These are phyloP conservation scores for Tulasnella sp. DNA, from an alignment of 768 basidiomycete genomes.

Conservation along the genomic window DNA sequence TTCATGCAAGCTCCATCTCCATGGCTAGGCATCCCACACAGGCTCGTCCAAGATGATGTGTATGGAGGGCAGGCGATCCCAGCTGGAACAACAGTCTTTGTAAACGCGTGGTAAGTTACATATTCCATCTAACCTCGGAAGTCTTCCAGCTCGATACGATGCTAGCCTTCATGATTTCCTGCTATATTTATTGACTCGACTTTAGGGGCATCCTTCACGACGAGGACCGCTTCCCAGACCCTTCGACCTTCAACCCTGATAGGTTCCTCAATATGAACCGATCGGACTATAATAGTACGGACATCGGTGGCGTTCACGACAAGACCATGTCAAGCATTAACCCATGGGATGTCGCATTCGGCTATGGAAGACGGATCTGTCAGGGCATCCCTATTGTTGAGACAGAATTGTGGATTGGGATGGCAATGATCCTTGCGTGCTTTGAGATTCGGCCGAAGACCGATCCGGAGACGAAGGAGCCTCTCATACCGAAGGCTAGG, in stretches of 20 bases:
- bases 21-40: conserved; percentile 1
- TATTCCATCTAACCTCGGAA: too few species aligned
- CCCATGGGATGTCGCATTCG: conserved; percentile 4
- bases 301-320: too few species aligned
- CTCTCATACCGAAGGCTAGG: too few species aligned
- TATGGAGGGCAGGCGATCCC: conserved; percentile 13
- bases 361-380: conserved; percentile 3
- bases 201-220: too few species aligned
- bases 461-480: too few species aligned
- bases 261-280: neutral
- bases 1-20: too few species aligned
- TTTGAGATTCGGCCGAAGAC: neutral
- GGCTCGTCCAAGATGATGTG: conserved; percentile 11
- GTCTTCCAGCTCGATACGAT: too few species aligned
- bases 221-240: neutral
- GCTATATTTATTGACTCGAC: too few species aligned
- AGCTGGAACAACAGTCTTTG: neutral
- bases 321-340: neutral
- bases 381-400: neutral
- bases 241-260: conserved; percentile 11
- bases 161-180: too few species aligned
- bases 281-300: too few species aligned
- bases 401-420: neutral
- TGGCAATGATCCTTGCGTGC: neutral
- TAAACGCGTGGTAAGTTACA: neutral